Percentiles rank a stretch among this genome's conserved stretches.
phyloP scores from a whole-genome alignment of 148 eudicot genomes.

The Polygonum maritimum region DNA sequence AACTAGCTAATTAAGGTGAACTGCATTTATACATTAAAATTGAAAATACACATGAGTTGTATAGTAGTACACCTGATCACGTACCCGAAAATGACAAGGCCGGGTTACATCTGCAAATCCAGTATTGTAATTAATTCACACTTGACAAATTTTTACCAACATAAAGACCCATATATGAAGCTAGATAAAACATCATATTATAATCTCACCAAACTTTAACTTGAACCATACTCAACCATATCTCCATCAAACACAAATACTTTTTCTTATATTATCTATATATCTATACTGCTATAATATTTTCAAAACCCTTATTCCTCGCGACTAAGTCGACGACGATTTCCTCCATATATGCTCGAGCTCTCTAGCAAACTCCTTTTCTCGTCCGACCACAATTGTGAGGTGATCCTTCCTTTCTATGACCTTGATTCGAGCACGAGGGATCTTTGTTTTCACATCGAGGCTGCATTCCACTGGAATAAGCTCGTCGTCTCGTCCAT shows the following conservation, averaged over 20 bases:
- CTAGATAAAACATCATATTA: background rate
- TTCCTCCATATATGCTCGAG: slow-evolving; percentile 70
- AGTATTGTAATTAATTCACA: background rate
- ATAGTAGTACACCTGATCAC: background rate
- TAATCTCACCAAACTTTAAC: background rate
- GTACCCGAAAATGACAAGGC: background rate
- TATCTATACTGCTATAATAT: slow-evolving; percentile 5
- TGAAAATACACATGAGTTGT: too few species aligned
- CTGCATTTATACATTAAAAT: background rate
- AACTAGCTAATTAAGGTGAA: too few species aligned
- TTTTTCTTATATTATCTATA: background rate
- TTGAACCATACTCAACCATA: background rate
- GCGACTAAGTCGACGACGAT: background rate
- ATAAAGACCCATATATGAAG: background rate
- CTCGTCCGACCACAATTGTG: slow-evolving; percentile 75
- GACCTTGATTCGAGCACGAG: slow-evolving; percentile 61
- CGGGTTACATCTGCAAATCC: background rate
- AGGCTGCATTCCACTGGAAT: slow-evolving; percentile 80
- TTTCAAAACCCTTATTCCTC: slow-evolving; percentile 1
- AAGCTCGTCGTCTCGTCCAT: slow-evolving; percentile 74
- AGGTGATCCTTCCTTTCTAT: slow-evolving; percentile 71
- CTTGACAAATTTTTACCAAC: slow-evolving; percentile 5
- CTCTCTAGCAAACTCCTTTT: slow-evolving; percentile 61
- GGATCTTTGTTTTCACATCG: slow-evolving; percentile 45
- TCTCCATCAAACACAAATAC: background rate